Evolutionary conservation across 306 rosid genomes (phyloP).

Genomic region (Fragaria nilgerrensis): DNA sequence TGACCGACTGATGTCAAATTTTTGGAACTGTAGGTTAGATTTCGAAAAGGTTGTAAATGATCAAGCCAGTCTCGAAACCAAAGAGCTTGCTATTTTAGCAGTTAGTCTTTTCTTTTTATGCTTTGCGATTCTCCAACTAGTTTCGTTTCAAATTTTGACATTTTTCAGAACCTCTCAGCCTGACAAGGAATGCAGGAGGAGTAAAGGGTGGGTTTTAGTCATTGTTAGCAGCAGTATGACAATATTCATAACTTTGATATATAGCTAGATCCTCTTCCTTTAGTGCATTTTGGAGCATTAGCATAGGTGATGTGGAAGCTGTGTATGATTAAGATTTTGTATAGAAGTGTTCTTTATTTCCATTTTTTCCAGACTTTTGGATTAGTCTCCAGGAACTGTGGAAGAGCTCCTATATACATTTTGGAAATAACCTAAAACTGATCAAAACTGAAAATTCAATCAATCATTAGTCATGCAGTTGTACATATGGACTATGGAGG

Average conservation of each 20-base stretch:
- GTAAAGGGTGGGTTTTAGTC: conserved; percentile 63
- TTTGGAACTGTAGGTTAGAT: conserved; percentile 48
- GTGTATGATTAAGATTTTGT: background rate
- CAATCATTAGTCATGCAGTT: background rate
- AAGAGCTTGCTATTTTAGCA: conserved; percentile 65
- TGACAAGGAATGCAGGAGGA: conserved; percentile 38
- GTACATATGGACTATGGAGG: background rate
- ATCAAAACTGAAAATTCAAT: background rate
- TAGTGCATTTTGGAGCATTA: background rate
- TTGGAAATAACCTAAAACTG: background rate
- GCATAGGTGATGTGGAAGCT: background rate
- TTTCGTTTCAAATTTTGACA: conserved; percentile 36
- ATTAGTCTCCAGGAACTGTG: background rate
- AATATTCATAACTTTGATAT: conserved; percentile 49
- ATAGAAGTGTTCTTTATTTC: background rate
- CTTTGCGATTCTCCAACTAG: conserved; percentile 56
- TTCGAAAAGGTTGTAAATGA: conserved; percentile 47
- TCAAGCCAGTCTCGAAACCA: conserved; percentile 59
- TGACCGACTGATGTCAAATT: background rate
- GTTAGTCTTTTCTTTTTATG: conserved; percentile 61
- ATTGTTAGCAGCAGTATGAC: conserved; percentile 62
- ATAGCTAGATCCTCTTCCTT: conserved; percentile 32
- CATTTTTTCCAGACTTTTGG: background rate
- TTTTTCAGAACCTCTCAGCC: conserved; percentile 37
- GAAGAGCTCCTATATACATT: background rate